Evolutionary conservation across 2,329 filamentous ascomycete genomes (phyloP).

Genomic region (Exophiala sp.): DNA sequence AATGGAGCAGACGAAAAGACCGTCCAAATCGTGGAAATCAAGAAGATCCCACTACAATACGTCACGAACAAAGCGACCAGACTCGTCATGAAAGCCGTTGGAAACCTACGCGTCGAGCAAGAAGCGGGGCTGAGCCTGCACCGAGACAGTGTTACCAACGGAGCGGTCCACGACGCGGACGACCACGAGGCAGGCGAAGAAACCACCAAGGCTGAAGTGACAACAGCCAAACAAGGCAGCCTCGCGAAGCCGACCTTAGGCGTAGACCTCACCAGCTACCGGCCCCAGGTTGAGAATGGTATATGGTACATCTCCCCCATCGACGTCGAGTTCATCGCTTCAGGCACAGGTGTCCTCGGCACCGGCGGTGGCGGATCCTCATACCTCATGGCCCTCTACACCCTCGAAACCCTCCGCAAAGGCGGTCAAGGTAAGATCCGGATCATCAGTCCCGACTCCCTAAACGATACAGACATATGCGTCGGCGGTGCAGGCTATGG

Average conservation of each 20-base stretch:
- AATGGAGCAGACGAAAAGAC: conserved; percentile 17
- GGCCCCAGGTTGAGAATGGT: conserved; percentile 31
- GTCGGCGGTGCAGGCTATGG: conserved; percentile 48
- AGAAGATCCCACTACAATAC: conserved; percentile 30
- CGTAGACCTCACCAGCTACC: conserved; percentile 33
- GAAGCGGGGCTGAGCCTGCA: conserved; percentile 5
- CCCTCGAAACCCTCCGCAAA: conserved; percentile 38
- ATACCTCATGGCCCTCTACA: conserved; percentile 47
- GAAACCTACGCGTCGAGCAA: conserved; percentile 33
- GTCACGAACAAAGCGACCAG: conserved; percentile 34
- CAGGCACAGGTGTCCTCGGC: conserved; percentile 38
- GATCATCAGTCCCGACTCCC: conserved; percentile 38
- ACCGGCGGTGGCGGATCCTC: conserved; percentile 42
- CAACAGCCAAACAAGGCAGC: conserved; percentile 10
- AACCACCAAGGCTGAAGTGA: conserved; percentile 16
- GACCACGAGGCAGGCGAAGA: conserved; percentile 26
- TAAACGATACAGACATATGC: conserved; percentile 40
- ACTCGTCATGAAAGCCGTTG: conserved; percentile 38
- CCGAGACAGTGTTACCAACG: conserved; percentile 27
- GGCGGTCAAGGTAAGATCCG: conserved; percentile 37
- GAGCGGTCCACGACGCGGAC: conserved; percentile 27
- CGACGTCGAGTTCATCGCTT: conserved; percentile 38
- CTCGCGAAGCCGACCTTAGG: conserved; percentile 10
- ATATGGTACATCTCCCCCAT: conserved; percentile 38
- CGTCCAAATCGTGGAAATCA: conserved; percentile 34